These are phyloP conservation scores for Citrus sinensis DNA, from an alignment of 345 rosid species.

Conservation along the genomic window DNA sequence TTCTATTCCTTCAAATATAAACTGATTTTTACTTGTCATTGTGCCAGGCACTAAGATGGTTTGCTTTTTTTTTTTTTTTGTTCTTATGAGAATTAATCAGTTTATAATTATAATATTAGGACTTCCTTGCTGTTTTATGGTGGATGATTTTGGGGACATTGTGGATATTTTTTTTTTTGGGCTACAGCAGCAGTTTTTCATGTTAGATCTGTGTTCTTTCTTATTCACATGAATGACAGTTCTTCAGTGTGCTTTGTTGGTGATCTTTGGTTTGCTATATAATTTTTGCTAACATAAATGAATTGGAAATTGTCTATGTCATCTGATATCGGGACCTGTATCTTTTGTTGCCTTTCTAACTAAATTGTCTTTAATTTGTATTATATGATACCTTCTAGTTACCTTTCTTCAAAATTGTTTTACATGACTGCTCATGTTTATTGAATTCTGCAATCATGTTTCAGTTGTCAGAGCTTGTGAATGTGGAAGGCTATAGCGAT, in stretches of 20 bases:
- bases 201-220: neutral
- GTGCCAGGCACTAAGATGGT: neutral
- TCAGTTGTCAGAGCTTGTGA: constrained; percentile 98
- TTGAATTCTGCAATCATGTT: constrained; percentile 24
- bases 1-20: neutral
- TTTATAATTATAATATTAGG: neutral
- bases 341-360: neutral
- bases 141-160: neutral
- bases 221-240: neutral
- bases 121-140: neutral
- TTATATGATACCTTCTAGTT: constrained; percentile 4
- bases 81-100: neutral
- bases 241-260: neutral
- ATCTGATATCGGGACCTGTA: neutral
- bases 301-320: neutral
- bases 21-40: neutral
- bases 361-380: neutral
- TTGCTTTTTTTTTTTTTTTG: neutral
- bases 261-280: neutral
- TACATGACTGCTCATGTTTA: constrained; percentile 8
- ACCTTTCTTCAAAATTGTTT: constrained; percentile 3
- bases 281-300: neutral
- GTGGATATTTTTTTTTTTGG: neutral
- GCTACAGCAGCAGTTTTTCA: neutral
- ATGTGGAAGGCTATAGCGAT: constrained; percentile 93